phyloP scores from a whole-genome alignment of 192 early-diverging fungal species.

The Coemansia sp. region DNA sequence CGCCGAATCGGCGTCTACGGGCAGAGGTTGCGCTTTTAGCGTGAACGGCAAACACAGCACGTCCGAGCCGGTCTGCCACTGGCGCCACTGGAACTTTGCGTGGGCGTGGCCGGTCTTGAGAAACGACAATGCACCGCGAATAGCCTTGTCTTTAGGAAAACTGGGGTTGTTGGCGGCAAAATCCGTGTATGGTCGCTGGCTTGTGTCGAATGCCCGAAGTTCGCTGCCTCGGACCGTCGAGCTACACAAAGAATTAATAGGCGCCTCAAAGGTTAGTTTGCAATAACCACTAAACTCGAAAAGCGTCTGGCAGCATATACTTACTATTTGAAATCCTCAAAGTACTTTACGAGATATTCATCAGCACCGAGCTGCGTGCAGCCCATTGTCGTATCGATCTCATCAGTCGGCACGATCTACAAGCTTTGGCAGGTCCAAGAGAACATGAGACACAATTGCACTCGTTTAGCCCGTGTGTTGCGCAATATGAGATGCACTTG shows the following conservation, averaged over 20 bases:
- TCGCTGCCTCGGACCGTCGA: slow-evolving; percentile 49
- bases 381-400: slow-evolving; percentile 54
- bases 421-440: background rate
- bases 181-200: slow-evolving; percentile 41
- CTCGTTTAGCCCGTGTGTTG: too few relatives aligned
- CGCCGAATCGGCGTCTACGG: background rate
- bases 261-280: background rate
- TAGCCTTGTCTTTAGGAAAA: slow-evolving; percentile 44
- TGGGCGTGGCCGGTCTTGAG: slow-evolving; percentile 43
- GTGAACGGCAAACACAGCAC: slow-evolving; percentile 37
- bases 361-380: slow-evolving; percentile 30
- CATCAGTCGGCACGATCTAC: slow-evolving; percentile 55
- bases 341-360: slow-evolving; percentile 57
- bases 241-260: slow-evolving; percentile 4
- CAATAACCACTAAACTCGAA: background rate
- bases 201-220: slow-evolving; percentile 38
- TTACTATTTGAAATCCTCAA: slow-evolving; percentile 57
- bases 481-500: background rate
- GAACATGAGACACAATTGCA: too few relatives aligned
- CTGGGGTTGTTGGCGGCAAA: slow-evolving; percentile 37
- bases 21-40: slow-evolving; percentile 5
- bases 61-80: slow-evolving; percentile 48
- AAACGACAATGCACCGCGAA: slow-evolving; percentile 39
- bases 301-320: background rate
- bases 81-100: slow-evolving; percentile 44